A percentile compares a stretch with the other conserved stretches of the same genome.
Conservation (phyloP, 2,329 filamentous ascomycete species). For the Botrytis hyacinthi region DNA sequence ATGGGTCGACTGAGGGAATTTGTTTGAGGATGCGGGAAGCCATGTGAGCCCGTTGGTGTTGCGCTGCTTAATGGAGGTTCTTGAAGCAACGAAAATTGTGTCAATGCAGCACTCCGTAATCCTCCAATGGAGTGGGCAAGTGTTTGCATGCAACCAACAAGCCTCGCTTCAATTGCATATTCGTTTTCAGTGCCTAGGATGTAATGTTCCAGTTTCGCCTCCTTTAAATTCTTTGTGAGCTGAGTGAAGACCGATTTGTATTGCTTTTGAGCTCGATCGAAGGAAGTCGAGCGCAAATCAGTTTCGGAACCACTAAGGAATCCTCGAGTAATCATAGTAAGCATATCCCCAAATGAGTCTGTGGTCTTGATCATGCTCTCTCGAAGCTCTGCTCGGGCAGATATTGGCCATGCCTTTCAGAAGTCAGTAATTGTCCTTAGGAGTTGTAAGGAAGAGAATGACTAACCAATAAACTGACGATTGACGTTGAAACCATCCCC, state of each 20-base stretch:
- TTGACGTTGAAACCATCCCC: conserved; percentile 68
- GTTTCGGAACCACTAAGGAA: conserved; percentile 82
- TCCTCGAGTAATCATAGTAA: conserved; percentile 75
- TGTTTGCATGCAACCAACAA: conserved; percentile 81
- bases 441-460: no score
- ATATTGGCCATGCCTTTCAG: conserved; percentile 57
- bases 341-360: conserved; percentile 73
- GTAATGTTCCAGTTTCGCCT: conserved; percentile 89
- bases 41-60: conserved; percentile 23
- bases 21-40: neutral
- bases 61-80: conserved; percentile 45
- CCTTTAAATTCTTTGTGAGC: conserved; percentile 74
- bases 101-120: conserved; percentile 81
- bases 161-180: conserved; percentile 73
- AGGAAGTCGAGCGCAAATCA: conserved; percentile 66
- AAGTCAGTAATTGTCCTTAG: neutral
- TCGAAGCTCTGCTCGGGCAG: conserved; percentile 70
- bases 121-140: conserved; percentile 88
- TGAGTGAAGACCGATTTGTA: conserved; percentile 67
- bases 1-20: conserved; percentile 29
- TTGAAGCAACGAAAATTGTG: conserved; percentile 80
- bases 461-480: conserved; percentile 71
- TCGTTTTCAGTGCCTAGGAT: conserved; percentile 74
- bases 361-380: conserved; percentile 72
- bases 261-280: conserved; percentile 57